Base-by-base conservation (phyloP, 352 stramenopile species). In the Globisporangium radiosum region DNA sequence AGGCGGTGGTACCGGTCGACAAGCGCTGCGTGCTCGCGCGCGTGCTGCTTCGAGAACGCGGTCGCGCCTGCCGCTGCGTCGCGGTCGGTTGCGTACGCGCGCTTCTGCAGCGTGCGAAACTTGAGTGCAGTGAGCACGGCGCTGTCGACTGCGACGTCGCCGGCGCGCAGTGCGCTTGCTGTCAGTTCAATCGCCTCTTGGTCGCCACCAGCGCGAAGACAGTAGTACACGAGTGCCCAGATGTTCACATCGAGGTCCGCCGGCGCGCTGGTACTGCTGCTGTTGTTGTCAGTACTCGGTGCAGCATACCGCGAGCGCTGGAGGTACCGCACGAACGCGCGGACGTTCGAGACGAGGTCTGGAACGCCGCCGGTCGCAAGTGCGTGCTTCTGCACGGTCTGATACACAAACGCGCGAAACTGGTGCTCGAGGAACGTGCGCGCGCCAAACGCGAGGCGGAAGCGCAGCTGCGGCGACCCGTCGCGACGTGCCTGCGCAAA, bases 221-320 rank as follows among this genome's bases (percentile, higher is more conserved):
- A 89, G 64, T 92, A 94, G 71, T 92, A 94, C 8, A 94, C 47
- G 52, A 91, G 59, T 1, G 82, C 68, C 85, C 85, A 94, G 39
- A 84, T 66, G 63, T 90, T 87, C 8, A 67, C 67, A 51, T 90
- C 74, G 2, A 50, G 40, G 5, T 60, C 56, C 8, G 44, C 47
- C 10, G 39, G 47, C 1, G 44, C 64, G 17, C 69, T 70, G 52
- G 59, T 73, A n/a, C 63, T 65, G 19, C 65, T 2, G 7, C 3
- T 8, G 40, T 8, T 44, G 11, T 44, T 44, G 40, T 13, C 72
- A n/a, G 14, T 50, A 3, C 14, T 33, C 7, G 45, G 45, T 2
- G 70, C 70, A 45, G 70, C 66, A 59, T 85, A 87, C 9, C 72
- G 76, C 25, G 77, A 90, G 66, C 76, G 88, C 56, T 91, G 79